phyloP scores from a whole-genome alignment of 208 protist genomes.

The Acanthamoeba triangularis region DNA sequence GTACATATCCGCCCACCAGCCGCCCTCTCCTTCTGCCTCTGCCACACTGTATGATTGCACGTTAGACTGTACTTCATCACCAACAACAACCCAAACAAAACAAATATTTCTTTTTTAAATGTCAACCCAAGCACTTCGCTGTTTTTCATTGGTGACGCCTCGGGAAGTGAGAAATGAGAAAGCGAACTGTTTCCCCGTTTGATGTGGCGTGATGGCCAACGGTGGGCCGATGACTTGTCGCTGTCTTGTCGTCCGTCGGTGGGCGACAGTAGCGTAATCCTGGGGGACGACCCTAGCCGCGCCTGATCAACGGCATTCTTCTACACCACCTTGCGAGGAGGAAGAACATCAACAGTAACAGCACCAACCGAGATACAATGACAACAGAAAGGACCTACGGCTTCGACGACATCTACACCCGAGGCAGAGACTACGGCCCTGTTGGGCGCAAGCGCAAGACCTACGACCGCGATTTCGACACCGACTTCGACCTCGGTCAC shows the following conservation, averaged over 20 bases:
- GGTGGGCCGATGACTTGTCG: neutral
- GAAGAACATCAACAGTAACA: neutral
- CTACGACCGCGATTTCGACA: neutral
- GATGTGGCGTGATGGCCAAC: neutral
- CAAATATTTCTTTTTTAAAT: no score
- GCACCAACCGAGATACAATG: neutral
- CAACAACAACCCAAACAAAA: no score
- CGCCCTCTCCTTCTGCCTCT: no score
- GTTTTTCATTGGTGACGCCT: no score
- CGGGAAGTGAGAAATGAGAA: neutral
- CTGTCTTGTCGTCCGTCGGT: neutral
- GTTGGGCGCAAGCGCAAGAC: constrained; percentile 2
- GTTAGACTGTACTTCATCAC: no score
- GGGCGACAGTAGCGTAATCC: no score
- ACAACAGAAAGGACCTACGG: neutral
- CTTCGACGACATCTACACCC: neutral
- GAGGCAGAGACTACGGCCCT: neutral
- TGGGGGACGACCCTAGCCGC: neutral
- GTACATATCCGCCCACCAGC: no score
- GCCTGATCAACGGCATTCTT: no score
- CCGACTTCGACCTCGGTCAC: neutral
- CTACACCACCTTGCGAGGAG: no score
- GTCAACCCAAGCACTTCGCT: no score
- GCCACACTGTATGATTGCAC: no score
- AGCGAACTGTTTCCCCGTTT: neutral